Conservation (phyloP, 176 grass and related monocot genomes). For the Stipa capillata region DNA sequence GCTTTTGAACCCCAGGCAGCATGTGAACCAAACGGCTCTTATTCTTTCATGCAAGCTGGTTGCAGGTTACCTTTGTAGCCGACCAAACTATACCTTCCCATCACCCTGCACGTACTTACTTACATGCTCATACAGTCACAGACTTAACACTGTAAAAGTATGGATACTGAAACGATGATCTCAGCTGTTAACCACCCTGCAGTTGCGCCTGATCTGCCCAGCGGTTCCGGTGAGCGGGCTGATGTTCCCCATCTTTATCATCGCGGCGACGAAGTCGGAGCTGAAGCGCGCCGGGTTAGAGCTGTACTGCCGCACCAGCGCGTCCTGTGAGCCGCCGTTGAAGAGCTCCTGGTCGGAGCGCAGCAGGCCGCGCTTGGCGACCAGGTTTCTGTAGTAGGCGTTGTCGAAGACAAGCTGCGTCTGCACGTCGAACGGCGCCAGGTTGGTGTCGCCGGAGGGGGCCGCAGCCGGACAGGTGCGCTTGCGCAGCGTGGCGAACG, state of each 20-base stretch:
- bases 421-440: conserved; percentile 39
- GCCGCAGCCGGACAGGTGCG: not conserved
- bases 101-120: not conserved
- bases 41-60: not conserved
- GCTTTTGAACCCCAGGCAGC: not conserved
- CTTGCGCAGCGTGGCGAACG: conserved; percentile 25
- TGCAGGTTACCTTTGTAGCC: conserved; percentile 3
- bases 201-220: conserved; percentile 41
- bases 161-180: too few species aligned
- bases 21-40: not conserved
- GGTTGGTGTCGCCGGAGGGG: conserved; percentile 12
- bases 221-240: conserved; percentile 15
- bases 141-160: too few species aligned
- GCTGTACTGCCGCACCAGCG: conserved; percentile 23
- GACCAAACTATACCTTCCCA: not conserved
- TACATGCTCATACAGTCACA: too few species aligned
- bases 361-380: conserved; percentile 24
- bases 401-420: conserved; percentile 48
- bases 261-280: conserved; percentile 29
- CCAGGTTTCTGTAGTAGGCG: conserved; percentile 43
- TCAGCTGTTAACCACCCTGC: too few species aligned
- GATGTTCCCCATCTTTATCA: conserved; percentile 44
- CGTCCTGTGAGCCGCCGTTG: conserved; percentile 40
- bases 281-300: not conserved
- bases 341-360: conserved; percentile 68